Conservation (phyloP, 345 rosid species). For the Pistacia integerrima region DNA sequence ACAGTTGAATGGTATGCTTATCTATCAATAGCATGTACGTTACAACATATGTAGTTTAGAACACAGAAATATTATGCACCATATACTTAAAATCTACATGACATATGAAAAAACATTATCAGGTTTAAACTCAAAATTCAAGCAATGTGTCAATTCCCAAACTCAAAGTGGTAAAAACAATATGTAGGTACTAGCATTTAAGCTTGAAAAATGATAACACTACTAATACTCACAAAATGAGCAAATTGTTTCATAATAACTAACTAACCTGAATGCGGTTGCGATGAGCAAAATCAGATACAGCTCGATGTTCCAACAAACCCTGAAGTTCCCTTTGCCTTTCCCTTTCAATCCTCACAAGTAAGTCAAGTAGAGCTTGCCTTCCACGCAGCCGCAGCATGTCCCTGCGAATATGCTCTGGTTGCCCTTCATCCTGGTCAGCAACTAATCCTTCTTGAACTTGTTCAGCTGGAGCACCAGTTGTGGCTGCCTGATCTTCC, state of each 20-base stretch:
- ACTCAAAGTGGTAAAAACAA: background rate
- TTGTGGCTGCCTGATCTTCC: conserved; percentile 55
- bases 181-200: background rate
- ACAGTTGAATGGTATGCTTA: background rate
- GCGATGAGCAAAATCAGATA: conserved; percentile 98
- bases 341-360: conserved; percentile 85
- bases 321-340: conserved; percentile 89
- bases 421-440: conserved; percentile 71
- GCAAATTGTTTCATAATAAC: background rate
- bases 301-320: conserved; percentile 94
- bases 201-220: background rate
- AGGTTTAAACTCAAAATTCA: background rate
- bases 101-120: background rate
- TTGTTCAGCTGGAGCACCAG: conserved; percentile 50
- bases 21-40: background rate
- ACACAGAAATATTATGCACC: background rate
- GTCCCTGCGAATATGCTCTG: conserved; percentile 74
- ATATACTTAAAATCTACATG: background rate
- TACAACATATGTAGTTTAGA: background rate
- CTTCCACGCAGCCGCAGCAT: conserved; percentile 87
- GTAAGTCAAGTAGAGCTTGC: conserved; percentile 87
- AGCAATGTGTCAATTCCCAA: background rate
- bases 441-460: conserved; percentile 54
- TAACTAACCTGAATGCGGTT: conserved; percentile 89
- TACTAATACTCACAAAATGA: background rate